Evolutionary conservation across 164 flowering plant genomes (phyloP), one percentile per base, ranked within the genome.

Genomic region (Euptelea pleiosperma): DNA sequence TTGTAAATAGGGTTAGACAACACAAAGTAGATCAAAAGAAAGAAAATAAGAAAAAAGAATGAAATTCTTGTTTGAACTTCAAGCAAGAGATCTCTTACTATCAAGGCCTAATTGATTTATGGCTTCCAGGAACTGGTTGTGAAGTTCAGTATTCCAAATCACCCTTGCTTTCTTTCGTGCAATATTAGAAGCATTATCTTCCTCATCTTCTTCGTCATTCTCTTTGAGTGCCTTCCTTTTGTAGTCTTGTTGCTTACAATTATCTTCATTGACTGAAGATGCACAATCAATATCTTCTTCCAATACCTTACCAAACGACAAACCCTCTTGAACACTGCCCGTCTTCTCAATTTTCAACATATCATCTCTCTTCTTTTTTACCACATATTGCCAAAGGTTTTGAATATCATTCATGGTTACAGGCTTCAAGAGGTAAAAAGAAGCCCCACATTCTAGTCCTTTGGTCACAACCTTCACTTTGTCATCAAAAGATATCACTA

Each of bases 401-500:
- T 49, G 55, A 31, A 39, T 1, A 12, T 30, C 57, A 2, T 21
- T 2, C 18, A 9, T 2, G 0, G 51, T 42, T 36, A 64, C 8
- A 34, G 68, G 68, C 56, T 64, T 64, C 21, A 15, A n/a, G 7
- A 56, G 22, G 21, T 16, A 64, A 30, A 4, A 49, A 37, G 50
- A 49, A 4, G 68, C 68, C 26, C 68, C 68, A n/a, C 11, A 7
- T 22, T 64, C 44, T 10, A 64, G 43, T 6, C 30, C 58, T 42
- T 39, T 64, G 7, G 18, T 31, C 9, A 21, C 50, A 6, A 30
- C 40, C 2, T 49, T 34, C n/a, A 25, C 15, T 2, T 42, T 15
- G 4, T 33, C 33, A 10, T 50, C 52, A 3, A 36, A 43, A 11
- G 57, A 64, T 57, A 64, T 64, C 62, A 58, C 68, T 64, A 57